Evolutionary conservation across 1,284 basidiomycete genomes (phyloP), one percentile per base, ranked within the genome.

Genomic region (Psilocybe mexicana): DNA sequence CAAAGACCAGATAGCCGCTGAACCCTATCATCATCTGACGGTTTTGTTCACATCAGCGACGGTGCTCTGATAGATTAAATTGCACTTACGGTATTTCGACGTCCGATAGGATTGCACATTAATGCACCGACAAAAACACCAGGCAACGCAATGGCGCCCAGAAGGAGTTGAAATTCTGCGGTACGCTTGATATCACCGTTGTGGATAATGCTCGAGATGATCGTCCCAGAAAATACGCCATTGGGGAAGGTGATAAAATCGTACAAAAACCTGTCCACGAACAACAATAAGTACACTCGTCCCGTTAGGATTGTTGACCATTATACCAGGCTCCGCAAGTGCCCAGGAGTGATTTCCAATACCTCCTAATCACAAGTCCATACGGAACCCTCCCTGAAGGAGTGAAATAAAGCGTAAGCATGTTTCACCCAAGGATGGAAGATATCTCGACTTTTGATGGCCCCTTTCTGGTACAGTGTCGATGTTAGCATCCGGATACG

Each of bases 181-280:
- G 80, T 88, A 60, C 69, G 61, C 72, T 83, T 82, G 69, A 88
- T 76, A 64, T 80, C 72, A 11, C 79, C 75, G 55, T 82, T 66
- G 57, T 82, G 76, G 54, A 85, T 82, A 35, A 88, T 79, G 59
- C 79, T 81, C 7, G 84, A 78, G 43, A 88, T 87, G 58, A 88
- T 88, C 10, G 82, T 82, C 12, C 81, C 85, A 40, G 84, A 83
- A 66, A 85, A 86, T 2, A 85, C 80, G n/a, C 85, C 85, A 64
- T 90, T 90, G 0, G 90, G 88, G 69, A 90, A 90, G 1, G 85
- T 84, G 26, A 85, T 86, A 57, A 89, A 88, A 70, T 90, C 88
- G 67, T 90, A 92, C 48, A 88, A 75, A 71, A 90, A 90, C 88
- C 84, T 86, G 54, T 8, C 33, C 46, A 4, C 23, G 51, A 42